Percentiles rank a stretch among this genome's conserved stretches.
These are phyloP conservation scores for Silene coronaria DNA, from an alignment of 179 eudicot genomes.

Conservation along the genomic window DNA sequence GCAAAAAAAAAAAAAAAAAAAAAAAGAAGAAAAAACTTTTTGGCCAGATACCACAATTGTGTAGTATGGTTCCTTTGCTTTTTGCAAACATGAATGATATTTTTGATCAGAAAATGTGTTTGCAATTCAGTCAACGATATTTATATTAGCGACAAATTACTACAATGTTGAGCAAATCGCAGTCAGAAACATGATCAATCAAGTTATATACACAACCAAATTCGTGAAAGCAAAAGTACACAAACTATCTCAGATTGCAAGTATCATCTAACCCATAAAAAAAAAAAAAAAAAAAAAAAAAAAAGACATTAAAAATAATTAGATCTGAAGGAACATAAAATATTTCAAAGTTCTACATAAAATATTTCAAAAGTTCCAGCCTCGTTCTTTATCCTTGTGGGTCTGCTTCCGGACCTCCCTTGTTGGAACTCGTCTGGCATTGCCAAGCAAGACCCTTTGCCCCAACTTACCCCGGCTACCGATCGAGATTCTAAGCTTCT, in stretches of 20 bases:
- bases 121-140: no score
- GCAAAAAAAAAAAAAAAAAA: no score
- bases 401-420: conserved; percentile 46
- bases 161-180: neutral
- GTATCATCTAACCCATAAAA: conserved; percentile 19
- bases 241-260: conserved; percentile 20
- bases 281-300: neutral
- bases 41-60: no score
- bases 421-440: conserved; percentile 31
- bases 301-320: neutral
- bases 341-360: conserved; percentile 24
- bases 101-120: no score
- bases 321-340: neutral
- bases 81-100: no score
- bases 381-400: conserved; percentile 66
- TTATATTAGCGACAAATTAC: no score
- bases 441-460: conserved; percentile 49
- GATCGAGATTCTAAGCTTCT: conserved; percentile 73
- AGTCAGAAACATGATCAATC: neutral
- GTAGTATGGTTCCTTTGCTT: no score
- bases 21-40: no score
- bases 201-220: conserved; percentile 21
- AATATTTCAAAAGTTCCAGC: conserved; percentile 63
- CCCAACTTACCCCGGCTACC: conserved; percentile 62
- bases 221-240: conserved; percentile 16